Conservation (phyloP, 2,329 filamentous ascomycete species). For the Hyphodiscus sp. region DNA sequence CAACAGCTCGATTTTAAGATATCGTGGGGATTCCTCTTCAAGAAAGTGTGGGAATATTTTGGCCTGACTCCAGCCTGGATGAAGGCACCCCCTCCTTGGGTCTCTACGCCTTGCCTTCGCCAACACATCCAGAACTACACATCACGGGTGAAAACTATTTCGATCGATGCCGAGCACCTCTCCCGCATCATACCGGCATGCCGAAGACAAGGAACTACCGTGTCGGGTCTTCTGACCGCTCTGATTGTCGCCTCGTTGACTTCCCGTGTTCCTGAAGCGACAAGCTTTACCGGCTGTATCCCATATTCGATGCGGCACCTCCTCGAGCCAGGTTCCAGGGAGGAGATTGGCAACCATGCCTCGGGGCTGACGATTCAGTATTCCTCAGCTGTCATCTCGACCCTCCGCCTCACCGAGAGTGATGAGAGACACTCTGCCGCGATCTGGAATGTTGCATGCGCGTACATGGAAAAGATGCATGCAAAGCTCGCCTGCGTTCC, state of each 20-base stretch:
- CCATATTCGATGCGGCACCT: constrained; percentile 41
- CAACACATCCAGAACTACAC: constrained; percentile 19
- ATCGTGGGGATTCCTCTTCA: neutral
- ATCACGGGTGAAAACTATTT: constrained; percentile 6
- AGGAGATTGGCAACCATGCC: constrained; percentile 28
- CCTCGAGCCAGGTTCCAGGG: constrained; percentile 18
- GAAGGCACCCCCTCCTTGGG: constrained; percentile 32
- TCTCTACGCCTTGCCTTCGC: constrained; percentile 33
- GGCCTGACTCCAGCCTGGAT: neutral
- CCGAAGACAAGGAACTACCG: constrained; percentile 32
- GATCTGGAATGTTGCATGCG: neutral
- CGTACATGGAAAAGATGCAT: neutral
- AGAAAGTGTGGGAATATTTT: neutral
- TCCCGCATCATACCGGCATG: constrained; percentile 5
- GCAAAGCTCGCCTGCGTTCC: neutral
- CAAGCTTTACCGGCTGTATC: constrained; percentile 34
- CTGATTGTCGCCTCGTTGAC: constrained; percentile 38
- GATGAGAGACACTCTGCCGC: neutral
- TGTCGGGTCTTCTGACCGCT: constrained; percentile 44
- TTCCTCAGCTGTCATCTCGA: neutral
- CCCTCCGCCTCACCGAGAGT: neutral
- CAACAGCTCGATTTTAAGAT: neutral
- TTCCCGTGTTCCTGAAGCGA: constrained; percentile 31
- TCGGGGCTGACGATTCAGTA: constrained; percentile 39
- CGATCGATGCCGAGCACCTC: constrained; percentile 5